These are phyloP conservation scores for Diaporthe batatas DNA, from an alignment of 2,329 filamentous ascomycete genomes.

Conservation along the genomic window DNA sequence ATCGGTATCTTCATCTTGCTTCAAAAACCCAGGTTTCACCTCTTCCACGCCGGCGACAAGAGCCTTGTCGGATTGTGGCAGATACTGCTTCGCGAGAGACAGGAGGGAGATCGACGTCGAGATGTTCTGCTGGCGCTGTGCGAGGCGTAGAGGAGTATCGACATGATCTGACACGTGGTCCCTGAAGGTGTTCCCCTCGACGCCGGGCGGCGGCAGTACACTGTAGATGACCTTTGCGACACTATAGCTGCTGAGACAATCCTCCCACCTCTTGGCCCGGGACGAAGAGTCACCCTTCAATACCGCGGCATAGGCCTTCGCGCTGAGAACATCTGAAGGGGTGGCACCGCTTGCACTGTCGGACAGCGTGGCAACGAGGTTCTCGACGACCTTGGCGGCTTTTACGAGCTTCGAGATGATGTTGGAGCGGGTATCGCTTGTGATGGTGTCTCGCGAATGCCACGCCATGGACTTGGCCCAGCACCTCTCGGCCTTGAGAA, in stretches of 20 bases:
- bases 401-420: constrained; percentile 90
- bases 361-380: constrained; percentile 76
- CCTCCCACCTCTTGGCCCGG: constrained; percentile 89
- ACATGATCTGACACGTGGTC: constrained; percentile 88
- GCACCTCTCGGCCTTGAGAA: constrained; percentile 89
- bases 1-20: constrained; percentile 67
- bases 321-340: constrained; percentile 82
- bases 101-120: constrained; percentile 87
- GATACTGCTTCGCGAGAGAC: constrained; percentile 82
- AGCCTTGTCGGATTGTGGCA: constrained; percentile 73
- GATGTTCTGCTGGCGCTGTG: constrained; percentile 91
- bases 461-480: constrained; percentile 90
- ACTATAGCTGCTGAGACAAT: constrained; percentile 81
- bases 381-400: constrained; percentile 77
- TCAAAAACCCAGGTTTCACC: constrained; percentile 76
- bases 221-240: constrained; percentile 86
- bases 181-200: constrained; percentile 83
- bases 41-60: constrained; percentile 78
- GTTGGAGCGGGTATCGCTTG: constrained; percentile 84
- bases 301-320: constrained; percentile 83
- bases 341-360: constrained; percentile 76
- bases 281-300: constrained; percentile 84
- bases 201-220: constrained; percentile 71
- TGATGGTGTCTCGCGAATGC: constrained; percentile 90
- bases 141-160: constrained; percentile 94